Percentiles rank a stretch among this genome's conserved stretches.
Evolutionary conservation across 345 rosid species (phyloP).

Genomic region (Orychophragmus violaceus): DNA sequence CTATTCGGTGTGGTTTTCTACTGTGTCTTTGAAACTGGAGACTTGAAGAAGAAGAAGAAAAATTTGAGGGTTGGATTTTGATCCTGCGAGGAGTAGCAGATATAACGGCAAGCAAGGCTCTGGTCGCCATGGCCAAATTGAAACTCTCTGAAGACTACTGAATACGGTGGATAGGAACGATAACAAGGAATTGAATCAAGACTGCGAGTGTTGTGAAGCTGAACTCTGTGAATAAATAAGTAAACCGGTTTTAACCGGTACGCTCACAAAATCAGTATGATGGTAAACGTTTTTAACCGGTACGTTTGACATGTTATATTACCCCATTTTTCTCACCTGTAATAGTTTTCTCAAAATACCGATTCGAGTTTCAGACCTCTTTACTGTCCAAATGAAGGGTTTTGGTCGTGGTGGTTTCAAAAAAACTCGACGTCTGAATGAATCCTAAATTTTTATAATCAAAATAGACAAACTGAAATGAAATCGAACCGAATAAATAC

Average conservation of each 20-base stretch:
- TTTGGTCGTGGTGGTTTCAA: no score
- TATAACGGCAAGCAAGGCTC: constrained; percentile 27
- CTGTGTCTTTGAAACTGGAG: background rate
- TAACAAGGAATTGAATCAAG: no score
- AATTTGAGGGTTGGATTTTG: background rate
- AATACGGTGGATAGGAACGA: background rate
- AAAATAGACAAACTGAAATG: no score
- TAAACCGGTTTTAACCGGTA: background rate
- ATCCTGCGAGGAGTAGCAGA: constrained; percentile 2
- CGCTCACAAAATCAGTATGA: background rate
- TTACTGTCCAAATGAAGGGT: no score
- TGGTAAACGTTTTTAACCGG: background rate
- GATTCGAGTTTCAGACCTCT: no score
- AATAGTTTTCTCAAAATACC: no score
- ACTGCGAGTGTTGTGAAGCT: background rate
- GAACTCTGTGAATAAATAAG: background rate
- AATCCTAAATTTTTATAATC: no score
- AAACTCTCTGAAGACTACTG: background rate
- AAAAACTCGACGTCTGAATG: no score
- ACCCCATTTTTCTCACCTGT: background rate
- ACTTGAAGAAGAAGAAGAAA: constrained; percentile 6
- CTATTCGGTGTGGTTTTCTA: background rate
- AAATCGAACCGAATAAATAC: no score
- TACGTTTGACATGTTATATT: background rate
- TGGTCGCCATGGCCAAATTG: constrained; percentile 27